Conservation (phyloP, 352 stramenopile species). For the Peronospora belbahrii region DNA sequence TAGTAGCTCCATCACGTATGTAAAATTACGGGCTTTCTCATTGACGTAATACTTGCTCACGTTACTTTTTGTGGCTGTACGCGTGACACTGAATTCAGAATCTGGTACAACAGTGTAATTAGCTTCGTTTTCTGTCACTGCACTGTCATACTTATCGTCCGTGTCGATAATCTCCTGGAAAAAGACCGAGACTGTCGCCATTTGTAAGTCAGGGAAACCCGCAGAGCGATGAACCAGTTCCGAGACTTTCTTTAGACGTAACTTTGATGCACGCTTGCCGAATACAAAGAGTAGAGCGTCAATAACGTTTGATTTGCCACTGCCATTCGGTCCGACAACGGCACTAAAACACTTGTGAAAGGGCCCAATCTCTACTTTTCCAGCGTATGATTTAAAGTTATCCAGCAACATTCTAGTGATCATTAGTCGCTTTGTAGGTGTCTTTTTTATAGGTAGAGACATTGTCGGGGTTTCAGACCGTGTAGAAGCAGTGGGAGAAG, state of each 20-base stretch:
- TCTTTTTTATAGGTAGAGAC: conserved; percentile 11
- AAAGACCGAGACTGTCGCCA: conserved; percentile 94
- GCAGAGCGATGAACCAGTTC: conserved; percentile 98
- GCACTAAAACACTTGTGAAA: conserved; percentile 99
- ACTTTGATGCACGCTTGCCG: conserved; percentile 97
- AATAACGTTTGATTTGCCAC: conserved; percentile 99
- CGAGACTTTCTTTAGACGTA: conserved; percentile 92
- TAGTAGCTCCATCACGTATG: conserved; percentile 91
- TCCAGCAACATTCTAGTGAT: conserved; percentile 97
- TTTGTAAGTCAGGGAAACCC: conserved; percentile 85
- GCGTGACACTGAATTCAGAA: conserved; percentile 89
- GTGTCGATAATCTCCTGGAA: conserved; percentile 96
- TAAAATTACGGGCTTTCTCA: conserved; percentile 90
- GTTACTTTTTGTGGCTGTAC: conserved; percentile 92
- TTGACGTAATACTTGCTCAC: conserved; percentile 97
- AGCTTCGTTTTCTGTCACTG: conserved; percentile 56
- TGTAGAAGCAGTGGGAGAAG: neutral
- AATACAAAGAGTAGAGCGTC: conserved; percentile 99
- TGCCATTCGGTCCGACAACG: conserved; percentile 98
- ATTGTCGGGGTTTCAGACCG: neutral
- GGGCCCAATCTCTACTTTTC: conserved; percentile 92
- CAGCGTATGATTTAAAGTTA: conserved; percentile 99
- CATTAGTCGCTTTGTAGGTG: conserved; percentile 81
- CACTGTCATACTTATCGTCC: conserved; percentile 2
- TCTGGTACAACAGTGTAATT: conserved; percentile 90